A percentile compares a stretch with the other conserved stretches of the same genome.
phyloP scores from a whole-genome alignment of 2,329 filamentous ascomycete species.

The Fusarium sp. region DNA sequence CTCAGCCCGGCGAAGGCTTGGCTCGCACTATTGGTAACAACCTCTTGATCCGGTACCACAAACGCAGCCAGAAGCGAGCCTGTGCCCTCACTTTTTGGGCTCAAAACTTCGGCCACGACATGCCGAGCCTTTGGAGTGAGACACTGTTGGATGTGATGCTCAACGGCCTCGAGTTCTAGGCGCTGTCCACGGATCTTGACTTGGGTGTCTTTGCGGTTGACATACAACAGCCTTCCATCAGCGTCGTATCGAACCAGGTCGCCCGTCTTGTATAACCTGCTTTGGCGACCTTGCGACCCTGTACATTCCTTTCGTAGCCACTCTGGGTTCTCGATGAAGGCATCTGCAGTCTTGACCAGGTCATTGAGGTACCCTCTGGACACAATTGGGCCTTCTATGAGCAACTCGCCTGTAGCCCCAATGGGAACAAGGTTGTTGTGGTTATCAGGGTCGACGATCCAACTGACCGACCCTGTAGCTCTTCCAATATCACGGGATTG shows the following conservation, averaged over 20 bases:
- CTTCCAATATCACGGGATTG: neutral
- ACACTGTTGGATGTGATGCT: neutral
- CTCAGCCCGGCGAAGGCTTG: conserved; percentile 2
- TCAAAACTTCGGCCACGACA: neutral
- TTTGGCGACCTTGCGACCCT: neutral
- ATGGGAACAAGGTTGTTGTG: neutral
- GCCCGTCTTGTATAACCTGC: conserved; percentile 1
- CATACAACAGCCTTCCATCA: neutral
- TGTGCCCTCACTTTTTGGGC: neutral
- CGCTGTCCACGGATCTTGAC: conserved; percentile 12
- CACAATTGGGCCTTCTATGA: conserved; percentile 7
- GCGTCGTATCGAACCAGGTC: conserved; percentile 5
- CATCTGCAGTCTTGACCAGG: neutral
- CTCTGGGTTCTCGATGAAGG: neutral
- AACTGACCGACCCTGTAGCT: neutral
- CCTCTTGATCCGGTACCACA: neutral
- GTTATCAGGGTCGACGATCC: neutral
- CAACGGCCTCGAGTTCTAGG: neutral
- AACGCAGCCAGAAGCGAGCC: too few relatives aligned
- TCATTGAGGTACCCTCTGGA: conserved; percentile 8
- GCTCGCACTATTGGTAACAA: neutral
- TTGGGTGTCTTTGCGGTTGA: conserved; percentile 1
- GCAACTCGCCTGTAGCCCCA: conserved; percentile 1
- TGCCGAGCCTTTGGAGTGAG: neutral
- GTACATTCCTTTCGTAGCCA: neutral